These are phyloP conservation scores for Corynespora cassiicola DNA, from an alignment of 2,329 filamentous ascomycete genomes.

Conservation along the genomic window DNA sequence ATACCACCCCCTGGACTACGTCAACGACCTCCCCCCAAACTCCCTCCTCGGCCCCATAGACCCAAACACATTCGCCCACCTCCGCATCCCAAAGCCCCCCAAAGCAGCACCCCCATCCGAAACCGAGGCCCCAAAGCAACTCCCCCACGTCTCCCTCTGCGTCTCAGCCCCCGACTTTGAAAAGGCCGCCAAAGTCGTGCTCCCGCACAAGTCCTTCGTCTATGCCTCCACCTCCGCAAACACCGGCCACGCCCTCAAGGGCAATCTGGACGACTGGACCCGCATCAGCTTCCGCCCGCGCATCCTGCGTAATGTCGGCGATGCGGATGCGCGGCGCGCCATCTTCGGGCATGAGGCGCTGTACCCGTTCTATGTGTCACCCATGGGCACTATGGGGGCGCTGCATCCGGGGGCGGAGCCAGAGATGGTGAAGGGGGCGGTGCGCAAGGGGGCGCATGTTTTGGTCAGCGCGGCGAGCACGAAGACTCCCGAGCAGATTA, in stretches of 20 bases:
- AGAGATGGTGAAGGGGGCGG: conserved; percentile 43
- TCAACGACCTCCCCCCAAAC: conserved; percentile 35
- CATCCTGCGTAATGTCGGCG: conserved; percentile 43
- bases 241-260: conserved; percentile 34
- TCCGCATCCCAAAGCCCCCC: conserved; percentile 28
- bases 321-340: conserved; percentile 34
- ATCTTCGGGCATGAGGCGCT: conserved; percentile 42
- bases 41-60: conserved; percentile 36
- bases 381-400: conserved; percentile 45
- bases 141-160: conserved; percentile 38
- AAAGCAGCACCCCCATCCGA: conserved; percentile 23
- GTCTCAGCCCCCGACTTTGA: conserved; percentile 42
- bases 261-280: conserved; percentile 42
- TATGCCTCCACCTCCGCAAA: conserved; percentile 45
- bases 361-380: conserved; percentile 49
- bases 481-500: conserved; percentile 39
- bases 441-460: conserved; percentile 41
- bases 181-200: conserved; percentile 34
- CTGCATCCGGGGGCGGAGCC: conserved; percentile 44
- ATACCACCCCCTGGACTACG: conserved; percentile 39
- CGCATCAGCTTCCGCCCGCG: conserved; percentile 44
- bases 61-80: conserved; percentile 36
- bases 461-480: conserved; percentile 44
- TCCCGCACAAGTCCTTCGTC: conserved; percentile 40
- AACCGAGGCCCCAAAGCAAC: conserved; percentile 24